Conservation (phyloP, 352 stramenopile species). For the Phytophthora macrochlamydospora region DNA sequence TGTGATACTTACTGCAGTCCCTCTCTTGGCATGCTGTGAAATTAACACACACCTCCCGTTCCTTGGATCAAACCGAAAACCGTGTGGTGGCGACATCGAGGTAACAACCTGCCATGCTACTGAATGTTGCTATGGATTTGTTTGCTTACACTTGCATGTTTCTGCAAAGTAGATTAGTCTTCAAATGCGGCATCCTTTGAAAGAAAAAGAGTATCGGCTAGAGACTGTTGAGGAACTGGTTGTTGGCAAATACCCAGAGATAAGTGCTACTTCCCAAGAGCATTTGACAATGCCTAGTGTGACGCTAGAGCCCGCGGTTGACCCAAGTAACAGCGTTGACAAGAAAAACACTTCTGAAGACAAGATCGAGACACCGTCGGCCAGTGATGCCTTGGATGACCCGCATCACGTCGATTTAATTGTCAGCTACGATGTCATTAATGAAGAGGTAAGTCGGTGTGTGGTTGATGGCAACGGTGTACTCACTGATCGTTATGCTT, state of each 20-base stretch:
- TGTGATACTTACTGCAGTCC: conserved; percentile 30
- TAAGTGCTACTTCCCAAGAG: conserved; percentile 5
- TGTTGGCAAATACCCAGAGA: conserved; percentile 60
- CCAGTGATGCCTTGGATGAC: conserved; percentile 23
- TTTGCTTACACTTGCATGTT: conserved; percentile 5
- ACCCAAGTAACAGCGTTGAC: background rate
- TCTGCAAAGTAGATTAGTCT: conserved; percentile 51
- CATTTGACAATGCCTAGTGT: conserved; percentile 20
- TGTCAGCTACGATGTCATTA: conserved; percentile 87
- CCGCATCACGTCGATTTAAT: conserved; percentile 76
- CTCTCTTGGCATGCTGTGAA: conserved; percentile 57
- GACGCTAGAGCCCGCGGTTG: conserved; percentile 7
- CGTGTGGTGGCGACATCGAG: conserved; percentile 66
- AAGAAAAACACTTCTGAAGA: conserved; percentile 1
- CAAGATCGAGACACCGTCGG: conserved; percentile 3
- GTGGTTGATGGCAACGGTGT: background rate
- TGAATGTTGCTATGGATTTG: conserved; percentile 3
- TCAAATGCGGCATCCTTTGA: conserved; percentile 58
- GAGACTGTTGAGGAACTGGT: conserved; percentile 55
- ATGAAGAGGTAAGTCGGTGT: conserved; percentile 62
- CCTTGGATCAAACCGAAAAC: conserved; percentile 72
- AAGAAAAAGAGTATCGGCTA: conserved; percentile 58
- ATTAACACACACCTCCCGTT: conserved; percentile 61
- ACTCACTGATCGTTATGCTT: conserved; percentile 4
- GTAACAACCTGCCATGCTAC: conserved; percentile 25